A percentile compares a stretch with the other conserved stretches of the same genome.
phyloP scores from a whole-genome alignment of 768 basidiomycete species.

The Tricholomella constricta region DNA sequence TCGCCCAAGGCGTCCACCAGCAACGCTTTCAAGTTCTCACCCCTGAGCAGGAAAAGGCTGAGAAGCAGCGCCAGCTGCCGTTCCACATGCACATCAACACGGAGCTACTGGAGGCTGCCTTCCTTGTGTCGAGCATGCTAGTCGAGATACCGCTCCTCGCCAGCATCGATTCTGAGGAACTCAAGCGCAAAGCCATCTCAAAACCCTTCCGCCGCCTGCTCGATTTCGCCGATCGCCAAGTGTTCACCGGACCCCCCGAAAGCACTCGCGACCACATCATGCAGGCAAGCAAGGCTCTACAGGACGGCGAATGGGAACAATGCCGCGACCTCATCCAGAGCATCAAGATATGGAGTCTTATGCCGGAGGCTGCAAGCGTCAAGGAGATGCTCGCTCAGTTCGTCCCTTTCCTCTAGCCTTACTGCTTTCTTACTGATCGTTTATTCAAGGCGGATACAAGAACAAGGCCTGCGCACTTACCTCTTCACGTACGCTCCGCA shows the following conservation, averaged over 20 bases:
- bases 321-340: conserved; percentile 91
- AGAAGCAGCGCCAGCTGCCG: conserved; percentile 92
- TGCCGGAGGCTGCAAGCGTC: conserved; percentile 85
- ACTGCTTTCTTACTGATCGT: conserved; percentile 12
- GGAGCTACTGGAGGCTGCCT: conserved; percentile 94
- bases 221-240: conserved; percentile 96
- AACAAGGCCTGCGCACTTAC: conserved; percentile 95
- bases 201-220: conserved; percentile 94
- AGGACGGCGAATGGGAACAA: conserved; percentile 96
- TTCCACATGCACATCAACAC: conserved; percentile 99
- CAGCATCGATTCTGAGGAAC: conserved; percentile 92
- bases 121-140: conserved; percentile 98
- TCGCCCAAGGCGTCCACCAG: conserved; percentile 95
- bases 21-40: conserved; percentile 85
- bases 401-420: conserved; percentile 25
- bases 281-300: conserved; percentile 96
- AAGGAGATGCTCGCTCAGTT: conserved; percentile 96
- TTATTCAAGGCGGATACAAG: conserved; percentile 84
- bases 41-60: conserved; percentile 96
- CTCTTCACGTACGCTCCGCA: conserved; percentile 97
- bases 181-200: conserved; percentile 90
- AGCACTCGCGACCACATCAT: conserved; percentile 98
- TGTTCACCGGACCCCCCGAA: conserved; percentile 98
- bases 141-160: conserved; percentile 96
- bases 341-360: conserved; percentile 97